Evolutionary conservation across 2,329 filamentous ascomycete species (phyloP).

Genomic region (Trichophyton benhamiae): DNA sequence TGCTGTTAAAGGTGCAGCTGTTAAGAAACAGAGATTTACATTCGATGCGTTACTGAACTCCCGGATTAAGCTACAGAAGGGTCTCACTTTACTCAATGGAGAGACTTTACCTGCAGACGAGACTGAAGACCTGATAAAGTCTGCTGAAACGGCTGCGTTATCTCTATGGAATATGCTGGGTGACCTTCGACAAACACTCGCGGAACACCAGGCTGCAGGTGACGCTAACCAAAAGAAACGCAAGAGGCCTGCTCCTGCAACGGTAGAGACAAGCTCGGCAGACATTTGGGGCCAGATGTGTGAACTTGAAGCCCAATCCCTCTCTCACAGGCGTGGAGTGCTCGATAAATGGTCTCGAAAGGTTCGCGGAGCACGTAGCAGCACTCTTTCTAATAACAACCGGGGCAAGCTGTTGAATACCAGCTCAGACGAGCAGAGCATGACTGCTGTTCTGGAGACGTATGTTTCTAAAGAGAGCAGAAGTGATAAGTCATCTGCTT

Average conservation of each 20-base stretch:
- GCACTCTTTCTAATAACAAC: slow-evolving; percentile 35
- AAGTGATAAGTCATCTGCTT: slow-evolving; percentile 11
- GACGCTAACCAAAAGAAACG: slow-evolving; percentile 28
- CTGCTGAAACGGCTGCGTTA: slow-evolving; percentile 74
- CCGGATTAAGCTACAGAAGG: slow-evolving; percentile 87
- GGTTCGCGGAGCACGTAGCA: slow-evolving; percentile 43
- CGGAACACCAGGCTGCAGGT: slow-evolving; percentile 25
- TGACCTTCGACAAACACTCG: slow-evolving; percentile 30
- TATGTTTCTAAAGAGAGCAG: slow-evolving; percentile 32
- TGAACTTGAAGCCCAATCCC: slow-evolving; percentile 48
- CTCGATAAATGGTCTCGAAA: slow-evolving; percentile 88
- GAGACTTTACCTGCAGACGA: slow-evolving; percentile 21
- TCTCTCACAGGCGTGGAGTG: slow-evolving; percentile 53
- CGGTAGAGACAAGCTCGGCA: slow-evolving; percentile 42
- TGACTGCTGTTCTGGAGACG: slow-evolving; percentile 34
- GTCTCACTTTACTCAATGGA: slow-evolving; percentile 52
- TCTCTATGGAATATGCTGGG: slow-evolving; percentile 65
- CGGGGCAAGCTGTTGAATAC: slow-evolving; percentile 50
- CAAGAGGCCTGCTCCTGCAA: slow-evolving; percentile 40
- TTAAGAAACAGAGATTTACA: slow-evolving; percentile 70
- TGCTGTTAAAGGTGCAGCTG: slow-evolving; percentile 70
- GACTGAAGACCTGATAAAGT: slow-evolving; percentile 46
- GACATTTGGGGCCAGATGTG: slow-evolving; percentile 63
- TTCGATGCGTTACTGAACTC: slow-evolving; percentile 85
- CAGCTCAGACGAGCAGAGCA: slow-evolving; percentile 40